Conservation (phyloP, 1,139 yeast species). For the Hyphopichia burtonii region DNA sequence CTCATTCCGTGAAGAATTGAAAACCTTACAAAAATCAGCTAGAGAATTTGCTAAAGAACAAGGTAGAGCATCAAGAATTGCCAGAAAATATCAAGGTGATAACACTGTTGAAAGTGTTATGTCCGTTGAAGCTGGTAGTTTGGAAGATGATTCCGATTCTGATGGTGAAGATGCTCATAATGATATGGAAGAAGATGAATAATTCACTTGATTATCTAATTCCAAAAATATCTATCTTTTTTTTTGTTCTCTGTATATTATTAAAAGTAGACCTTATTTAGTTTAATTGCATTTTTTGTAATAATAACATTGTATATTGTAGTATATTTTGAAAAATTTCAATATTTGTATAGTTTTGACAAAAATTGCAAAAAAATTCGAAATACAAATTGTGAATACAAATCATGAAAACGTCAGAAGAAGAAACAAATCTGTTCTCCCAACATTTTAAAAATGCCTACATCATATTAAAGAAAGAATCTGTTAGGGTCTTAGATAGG, state of each 20-base stretch:
- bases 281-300: background rate
- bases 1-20: conserved; percentile 60
- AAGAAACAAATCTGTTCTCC: too few relatives aligned
- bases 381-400: too few relatives aligned
- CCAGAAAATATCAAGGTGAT: conserved; percentile 61
- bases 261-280: background rate
- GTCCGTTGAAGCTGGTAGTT: conserved; percentile 58
- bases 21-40: conserved; percentile 53
- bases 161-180: conserved; percentile 45
- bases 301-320: too few relatives aligned
- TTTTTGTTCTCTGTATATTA: background rate
- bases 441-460: too few relatives aligned
- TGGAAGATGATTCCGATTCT: conserved; percentile 59
- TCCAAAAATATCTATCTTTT: background rate
- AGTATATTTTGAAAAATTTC: too few relatives aligned
- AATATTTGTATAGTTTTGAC: too few relatives aligned
- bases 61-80: conserved; percentile 69
- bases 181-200: conserved; percentile 15
- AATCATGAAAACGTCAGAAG: too few relatives aligned
- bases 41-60: conserved; percentile 51
- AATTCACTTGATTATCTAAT: background rate
- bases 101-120: conserved; percentile 53
- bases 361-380: too few relatives aligned
- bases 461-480: too few relatives aligned
- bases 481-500: too few relatives aligned